Base-by-base conservation (phyloP, 305 asterid species). In the Solanum hybrid region DNA sequence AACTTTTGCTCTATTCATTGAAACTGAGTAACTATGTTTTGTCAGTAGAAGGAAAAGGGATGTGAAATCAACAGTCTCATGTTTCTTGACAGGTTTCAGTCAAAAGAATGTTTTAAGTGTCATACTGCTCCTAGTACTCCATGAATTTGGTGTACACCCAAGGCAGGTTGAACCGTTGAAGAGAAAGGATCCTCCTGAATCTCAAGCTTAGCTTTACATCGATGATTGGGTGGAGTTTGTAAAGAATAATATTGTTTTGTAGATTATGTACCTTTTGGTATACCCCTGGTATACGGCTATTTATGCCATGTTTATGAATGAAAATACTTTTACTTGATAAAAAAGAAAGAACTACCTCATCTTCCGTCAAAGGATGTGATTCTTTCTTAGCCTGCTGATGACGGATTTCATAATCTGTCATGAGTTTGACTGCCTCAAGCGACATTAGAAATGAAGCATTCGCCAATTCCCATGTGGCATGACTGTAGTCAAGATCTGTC, bases 391-490 rank as follows among this genome's bases (percentile, higher is more conserved):
- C 75, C 90, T 36, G 88, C 42, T 24, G 22, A 69, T 90, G 91
- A 64, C 86, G 90, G n/a, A n/a, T 36, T 87, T 86, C 92, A 88
- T 89, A 89, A 56, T 90, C 90, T 37, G n/a, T 27, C 38, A 87
- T 89, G 79, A 92, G 90, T 72, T 90, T 29, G 35, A 26, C 34
- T 26, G 77, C 34, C 77, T 71, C 77, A 71, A 1, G 87, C 86
- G 92, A 87, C 27, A 64, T 85, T 10, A 92, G 88, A 88, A 90
- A 90, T 38, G 90, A 29, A 73, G 93, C 92, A 90, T 85, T 90
- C 75, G 89, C 93, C 56, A 92, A 88, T 86, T 92, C 93, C 93
- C 92, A 92, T 45, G 93, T 87, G 88, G 89, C 92, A 36, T 89
- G 72, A 38, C 89, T 56, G 78, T 90, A 92, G 45, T 78, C 92